These are phyloP conservation scores for Kwoniella dejecticola DNA, from an alignment of 768 basidiomycete species.

Conservation along the genomic window DNA sequence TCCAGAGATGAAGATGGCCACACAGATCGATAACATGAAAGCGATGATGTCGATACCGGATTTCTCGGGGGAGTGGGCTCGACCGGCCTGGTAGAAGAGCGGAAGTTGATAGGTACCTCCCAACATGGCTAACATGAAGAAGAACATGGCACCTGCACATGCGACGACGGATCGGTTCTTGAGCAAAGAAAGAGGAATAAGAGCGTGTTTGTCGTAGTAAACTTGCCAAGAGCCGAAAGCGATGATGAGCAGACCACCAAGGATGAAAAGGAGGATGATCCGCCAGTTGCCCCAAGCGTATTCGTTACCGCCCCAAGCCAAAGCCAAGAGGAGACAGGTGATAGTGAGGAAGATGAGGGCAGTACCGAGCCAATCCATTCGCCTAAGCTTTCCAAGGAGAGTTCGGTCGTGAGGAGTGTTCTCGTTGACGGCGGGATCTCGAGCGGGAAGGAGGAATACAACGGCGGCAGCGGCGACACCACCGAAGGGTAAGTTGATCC, in stretches of 20 bases:
- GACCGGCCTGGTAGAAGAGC: conserved; percentile 49
- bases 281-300: conserved; percentile 59
- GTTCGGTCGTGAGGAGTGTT: conserved; percentile 26
- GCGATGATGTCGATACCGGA: conserved; percentile 58
- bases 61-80: conserved; percentile 56
- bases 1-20: conserved; percentile 53
- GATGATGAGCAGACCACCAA: conserved; percentile 48
- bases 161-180: conserved; percentile 52
- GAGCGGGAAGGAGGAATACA: conserved; percentile 53
- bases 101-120: conserved; percentile 55
- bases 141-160: conserved; percentile 42
- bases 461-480: conserved; percentile 52
- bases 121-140: conserved; percentile 37
- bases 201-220: conserved; percentile 51
- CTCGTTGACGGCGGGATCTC: conserved; percentile 47
- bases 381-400: conserved; percentile 19
- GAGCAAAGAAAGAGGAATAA: conserved; percentile 56
- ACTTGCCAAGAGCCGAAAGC: conserved; percentile 56
- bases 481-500: conserved; percentile 52
- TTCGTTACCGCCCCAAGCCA: conserved; percentile 61
- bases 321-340: conserved; percentile 58
- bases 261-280: conserved; percentile 53
- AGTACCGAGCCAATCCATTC: conserved; percentile 59
- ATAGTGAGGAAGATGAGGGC: conserved; percentile 56
- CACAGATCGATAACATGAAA: conserved; percentile 54